A percentile compares a stretch with the other conserved stretches of the same genome.
Evolutionary conservation across 2,329 filamentous ascomycete species (phyloP).

Genomic region (Colletotrichum viniferum): DNA sequence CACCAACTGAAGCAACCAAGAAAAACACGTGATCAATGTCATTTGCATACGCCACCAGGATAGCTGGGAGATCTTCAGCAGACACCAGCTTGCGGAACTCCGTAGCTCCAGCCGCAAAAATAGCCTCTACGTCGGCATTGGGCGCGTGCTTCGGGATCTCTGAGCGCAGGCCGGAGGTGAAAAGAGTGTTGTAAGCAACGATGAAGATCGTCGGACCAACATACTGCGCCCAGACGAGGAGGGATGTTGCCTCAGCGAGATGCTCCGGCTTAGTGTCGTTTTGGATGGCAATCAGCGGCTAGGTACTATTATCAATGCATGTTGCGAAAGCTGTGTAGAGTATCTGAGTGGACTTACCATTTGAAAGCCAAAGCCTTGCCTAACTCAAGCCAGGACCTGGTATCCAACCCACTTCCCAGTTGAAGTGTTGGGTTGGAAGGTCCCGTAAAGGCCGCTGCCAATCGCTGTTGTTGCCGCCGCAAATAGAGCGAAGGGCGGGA

Average conservation of each 20-base stretch:
- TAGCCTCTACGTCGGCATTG: not conserved
- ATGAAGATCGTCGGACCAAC: not conserved
- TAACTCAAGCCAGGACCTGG: constrained; percentile 47
- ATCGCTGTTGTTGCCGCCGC: constrained; percentile 39
- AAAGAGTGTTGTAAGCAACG: not conserved
- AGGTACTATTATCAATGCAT: no score
- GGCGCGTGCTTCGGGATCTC: not conserved
- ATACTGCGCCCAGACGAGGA: not conserved
- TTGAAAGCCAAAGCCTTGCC: constrained; percentile 48
- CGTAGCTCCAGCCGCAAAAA: not conserved
- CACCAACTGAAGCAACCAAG: not conserved
- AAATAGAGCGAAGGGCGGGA: constrained; percentile 27
- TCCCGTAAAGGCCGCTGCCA: constrained; percentile 40
- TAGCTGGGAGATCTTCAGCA: not conserved
- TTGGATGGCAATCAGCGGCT: not conserved
- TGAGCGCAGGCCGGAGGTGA: not conserved
- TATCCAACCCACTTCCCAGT: constrained; percentile 37
- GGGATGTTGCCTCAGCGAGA: not conserved
- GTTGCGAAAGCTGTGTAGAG: rapidly evolving
- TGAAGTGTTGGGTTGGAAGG: constrained; percentile 33
- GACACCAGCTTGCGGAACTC: not conserved
- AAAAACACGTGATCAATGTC: not conserved
- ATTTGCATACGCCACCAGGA: not conserved
- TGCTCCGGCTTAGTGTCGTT: not conserved
- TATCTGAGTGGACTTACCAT: constrained; percentile 23